Base-by-base conservation (phyloP, 495 filamentous ascomycete species). In the Penicillium desertorum region DNA sequence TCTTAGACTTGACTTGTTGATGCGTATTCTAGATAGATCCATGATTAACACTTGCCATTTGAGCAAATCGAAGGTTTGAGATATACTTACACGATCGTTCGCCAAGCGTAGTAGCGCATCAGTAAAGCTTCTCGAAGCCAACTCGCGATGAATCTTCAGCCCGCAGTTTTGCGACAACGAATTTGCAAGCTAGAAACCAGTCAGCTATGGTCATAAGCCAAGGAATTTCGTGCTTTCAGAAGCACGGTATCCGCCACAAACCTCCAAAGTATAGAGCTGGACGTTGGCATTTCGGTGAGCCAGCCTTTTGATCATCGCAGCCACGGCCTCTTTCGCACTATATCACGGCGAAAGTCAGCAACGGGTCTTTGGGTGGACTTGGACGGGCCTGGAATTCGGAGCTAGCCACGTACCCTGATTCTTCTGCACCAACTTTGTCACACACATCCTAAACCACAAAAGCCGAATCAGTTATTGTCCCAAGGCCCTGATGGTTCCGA, bases 251-350 rank as follows among this genome's bases (percentile, higher is more conserved):
- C 9, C n/a, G 39, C 20, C 45, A 57, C 81, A 45, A 63, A 94
- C 91, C 82, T 98, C 94, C 56, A 98, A 81, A 19, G 94, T 98
- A 69, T 98, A 98, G 32, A 98, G 81, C 76, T 98, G 94, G n/a
- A 98, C 94, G 74, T 98, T 98, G 55, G 94, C 94, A 75, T 98
- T 98, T 58, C 94, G 85, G 75, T 98, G 93, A 54, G 94, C 95
- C 61, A 98, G 80, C 57, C 94, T 81, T 76, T 96, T 98, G 71
- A 98, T 98, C 81, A 98, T 81, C 57, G 90, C 88, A 59, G 91
- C 89, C 59, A 98, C 90, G 17, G 86, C 92, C 77, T 98, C 93
- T 76, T 96, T 96, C 50, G 91, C 81, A 43, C 92, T 83, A 54
- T 51, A 32, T 37, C 37, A 46, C 36, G 11, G 17, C 14, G 25